Conservation (phyloP, 2,329 filamentous ascomycete species). For the Hysterium pulicare region DNA sequence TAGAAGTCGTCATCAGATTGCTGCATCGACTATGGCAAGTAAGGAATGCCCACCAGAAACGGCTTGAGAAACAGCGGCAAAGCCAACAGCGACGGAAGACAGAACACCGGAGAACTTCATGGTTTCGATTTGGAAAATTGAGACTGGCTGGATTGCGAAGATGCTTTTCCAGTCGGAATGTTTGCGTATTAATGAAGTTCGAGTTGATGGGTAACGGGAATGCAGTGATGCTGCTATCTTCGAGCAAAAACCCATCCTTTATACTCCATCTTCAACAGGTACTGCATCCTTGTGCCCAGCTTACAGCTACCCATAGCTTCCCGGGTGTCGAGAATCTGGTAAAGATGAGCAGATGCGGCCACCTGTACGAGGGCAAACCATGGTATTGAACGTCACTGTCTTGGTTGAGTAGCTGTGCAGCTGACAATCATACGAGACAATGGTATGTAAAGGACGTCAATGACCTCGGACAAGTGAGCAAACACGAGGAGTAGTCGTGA, state of each 20-base stretch:
- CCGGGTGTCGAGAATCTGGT: slow-evolving; percentile 19
- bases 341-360: slow-evolving; percentile 11
- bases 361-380: slow-evolving; percentile 15
- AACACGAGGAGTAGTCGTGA: slow-evolving; percentile 26
- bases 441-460: slow-evolving; percentile 15
- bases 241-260: slow-evolving; percentile 18
- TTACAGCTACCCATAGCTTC: slow-evolving; percentile 13
- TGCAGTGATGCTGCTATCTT: slow-evolving; percentile 4
- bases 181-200: too few relatives aligned
- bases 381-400: slow-evolving; percentile 17
- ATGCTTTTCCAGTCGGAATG: background rate
- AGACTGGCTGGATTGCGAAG: background rate
- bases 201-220: background rate
- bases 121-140: slow-evolving; percentile 13
- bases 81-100: slow-evolving; percentile 21
- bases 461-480: slow-evolving; percentile 29
- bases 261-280: slow-evolving; percentile 17
- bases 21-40: too few relatives aligned
- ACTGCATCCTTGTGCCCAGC: slow-evolving; percentile 13
- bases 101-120: slow-evolving; percentile 32
- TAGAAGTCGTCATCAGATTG: slow-evolving; percentile 5
- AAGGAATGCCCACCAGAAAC: slow-evolving; percentile 24
- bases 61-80: slow-evolving; percentile 29
- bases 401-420: slow-evolving; percentile 19
- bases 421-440: slow-evolving; percentile 22